A percentile compares a stretch with the other conserved stretches of the same genome.
Conservation (phyloP, 306 rosid genomes). For the Trifolium repens region DNA sequence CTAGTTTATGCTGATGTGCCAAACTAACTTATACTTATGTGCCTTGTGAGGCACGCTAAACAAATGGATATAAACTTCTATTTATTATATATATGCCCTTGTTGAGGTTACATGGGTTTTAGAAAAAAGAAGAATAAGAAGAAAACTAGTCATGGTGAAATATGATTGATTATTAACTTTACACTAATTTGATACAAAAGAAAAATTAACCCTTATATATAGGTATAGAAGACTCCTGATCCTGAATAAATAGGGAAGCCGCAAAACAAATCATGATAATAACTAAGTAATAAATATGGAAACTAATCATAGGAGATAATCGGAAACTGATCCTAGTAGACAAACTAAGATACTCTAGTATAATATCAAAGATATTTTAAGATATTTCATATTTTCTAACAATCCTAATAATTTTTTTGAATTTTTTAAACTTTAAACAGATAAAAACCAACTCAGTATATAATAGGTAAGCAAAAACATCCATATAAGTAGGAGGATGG, state of each 20-base stretch:
- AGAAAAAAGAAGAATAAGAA: not conserved
- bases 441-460: slow-evolving; percentile 2
- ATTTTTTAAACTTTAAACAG: not conserved
- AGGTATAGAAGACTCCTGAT: not conserved
- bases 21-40: not conserved
- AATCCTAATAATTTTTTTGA: not conserved
- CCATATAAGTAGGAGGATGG: slow-evolving; percentile 13
- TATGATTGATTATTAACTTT: not conserved
- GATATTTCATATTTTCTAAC: not conserved
- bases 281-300: not conserved
- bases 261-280: not conserved
- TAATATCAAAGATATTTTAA: not conserved
- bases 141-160: not conserved
- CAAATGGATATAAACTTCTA: not conserved
- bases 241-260: not conserved
- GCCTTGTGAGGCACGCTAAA: not conserved
- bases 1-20: not conserved
- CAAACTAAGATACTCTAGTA: not conserved
- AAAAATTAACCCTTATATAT: not conserved
- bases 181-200: not conserved
- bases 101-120: slow-evolving; percentile 4
- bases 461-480: slow-evolving; percentile 12
- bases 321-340: slow-evolving; percentile 9
- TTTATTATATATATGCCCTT: slow-evolving; percentile 32
- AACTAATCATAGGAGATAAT: not conserved